Conservation (phyloP, 192 early-diverging fungal species). For the Rhizoclosmatium globosum region DNA sequence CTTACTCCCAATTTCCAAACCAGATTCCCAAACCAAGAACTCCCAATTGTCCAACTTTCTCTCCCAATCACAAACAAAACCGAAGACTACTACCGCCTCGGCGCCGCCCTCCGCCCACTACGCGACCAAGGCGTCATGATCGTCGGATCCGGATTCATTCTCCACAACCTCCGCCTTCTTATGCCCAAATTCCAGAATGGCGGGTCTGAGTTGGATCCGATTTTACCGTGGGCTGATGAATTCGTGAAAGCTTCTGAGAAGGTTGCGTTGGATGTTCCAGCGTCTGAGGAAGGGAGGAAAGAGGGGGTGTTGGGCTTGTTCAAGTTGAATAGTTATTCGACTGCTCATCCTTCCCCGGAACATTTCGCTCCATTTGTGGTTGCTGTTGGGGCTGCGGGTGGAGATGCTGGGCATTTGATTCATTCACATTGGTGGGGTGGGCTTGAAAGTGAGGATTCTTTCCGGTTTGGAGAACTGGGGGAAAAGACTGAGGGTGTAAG, state of each 20-base stretch:
- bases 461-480: constrained; percentile 13
- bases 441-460: constrained; percentile 12
- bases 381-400: constrained; percentile 46
- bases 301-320: constrained; percentile 7
- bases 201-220: background rate
- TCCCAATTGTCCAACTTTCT: constrained; percentile 58
- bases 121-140: constrained; percentile 57
- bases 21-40: constrained; percentile 39
- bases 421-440: constrained; percentile 5
- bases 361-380: constrained; percentile 58
- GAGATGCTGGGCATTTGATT: constrained; percentile 14
- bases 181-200: background rate
- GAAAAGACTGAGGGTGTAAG: background rate
- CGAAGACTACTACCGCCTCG: constrained; percentile 42
- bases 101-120: constrained; percentile 52
- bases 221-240: constrained; percentile 26
- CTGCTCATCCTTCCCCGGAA: constrained; percentile 49
- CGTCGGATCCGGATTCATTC: constrained; percentile 56
- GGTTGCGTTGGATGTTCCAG: background rate
- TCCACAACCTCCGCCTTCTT: constrained; percentile 47
- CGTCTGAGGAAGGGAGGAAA: constrained; percentile 19
- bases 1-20: too few species aligned
- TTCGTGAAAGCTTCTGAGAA: constrained; percentile 19
- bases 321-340: background rate
- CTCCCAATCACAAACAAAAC: constrained; percentile 47